These are phyloP conservation scores for Colletotrichum noveboracense DNA, from an alignment of 2,329 filamentous ascomycete genomes.

Conservation along the genomic window DNA sequence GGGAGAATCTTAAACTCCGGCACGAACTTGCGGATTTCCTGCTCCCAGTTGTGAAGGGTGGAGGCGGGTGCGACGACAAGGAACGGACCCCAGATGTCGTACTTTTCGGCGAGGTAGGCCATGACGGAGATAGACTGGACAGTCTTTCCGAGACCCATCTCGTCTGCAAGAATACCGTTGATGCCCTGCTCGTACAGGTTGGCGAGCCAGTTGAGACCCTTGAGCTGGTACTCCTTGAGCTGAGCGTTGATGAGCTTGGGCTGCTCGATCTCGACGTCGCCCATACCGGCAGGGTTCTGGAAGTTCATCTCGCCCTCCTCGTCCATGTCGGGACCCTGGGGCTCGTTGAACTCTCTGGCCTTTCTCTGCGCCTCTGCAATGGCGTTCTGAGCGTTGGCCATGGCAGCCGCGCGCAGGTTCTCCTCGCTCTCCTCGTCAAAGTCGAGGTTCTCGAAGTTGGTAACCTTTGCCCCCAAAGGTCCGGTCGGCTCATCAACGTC, in stretches of 20 bases:
- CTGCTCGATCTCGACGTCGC: conserved; percentile 92
- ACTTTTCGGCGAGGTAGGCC: conserved; percentile 95
- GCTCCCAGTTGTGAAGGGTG: conserved; percentile 98
- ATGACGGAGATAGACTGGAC: conserved; percentile 99
- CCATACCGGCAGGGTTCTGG: conserved; percentile 95
- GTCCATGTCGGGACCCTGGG: conserved; percentile 70
- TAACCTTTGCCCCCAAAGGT: conserved; percentile 73
- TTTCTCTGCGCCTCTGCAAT: conserved; percentile 94
- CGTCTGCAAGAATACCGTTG: conserved; percentile 97
- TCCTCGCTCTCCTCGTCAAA: conserved; percentile 96
- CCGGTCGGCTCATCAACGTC: conserved; percentile 60
- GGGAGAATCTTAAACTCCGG: conserved; percentile 93
- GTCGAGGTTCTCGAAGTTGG: conserved; percentile 91
- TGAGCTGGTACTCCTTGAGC: conserved; percentile 98
- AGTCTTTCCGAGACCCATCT: conserved; percentile 99
- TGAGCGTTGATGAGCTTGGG: conserved; percentile 92
- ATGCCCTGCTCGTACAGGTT: conserved; percentile 99
- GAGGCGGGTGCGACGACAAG: conserved; percentile 95
- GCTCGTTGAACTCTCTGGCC: conserved; percentile 86
- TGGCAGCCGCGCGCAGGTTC: conserved; percentile 79
- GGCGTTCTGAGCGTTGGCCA: conserved; percentile 95
- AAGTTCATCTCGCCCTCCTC: conserved; percentile 99
- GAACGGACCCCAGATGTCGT: conserved; percentile 98
- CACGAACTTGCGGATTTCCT: conserved; percentile 95
- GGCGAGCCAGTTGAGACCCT: conserved; percentile 98